A percentile compares a stretch with the other conserved stretches of the same genome.
phyloP scores from a whole-genome alignment of 2,329 filamentous ascomycete species.

The Trichoderma harzianum region DNA sequence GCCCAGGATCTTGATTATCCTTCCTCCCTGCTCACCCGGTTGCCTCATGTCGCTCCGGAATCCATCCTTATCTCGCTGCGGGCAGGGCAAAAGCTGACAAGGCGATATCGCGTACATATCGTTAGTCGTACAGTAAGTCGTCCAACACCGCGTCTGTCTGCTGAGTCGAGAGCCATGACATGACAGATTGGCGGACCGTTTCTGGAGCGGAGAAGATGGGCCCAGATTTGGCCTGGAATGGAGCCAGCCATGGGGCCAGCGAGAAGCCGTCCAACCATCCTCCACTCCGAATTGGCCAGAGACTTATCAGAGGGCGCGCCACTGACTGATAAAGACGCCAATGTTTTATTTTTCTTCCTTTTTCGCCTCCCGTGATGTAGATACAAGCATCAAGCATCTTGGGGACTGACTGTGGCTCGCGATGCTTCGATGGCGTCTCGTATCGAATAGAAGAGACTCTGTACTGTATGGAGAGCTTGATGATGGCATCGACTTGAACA shows the following conservation, averaged over 20 bases:
- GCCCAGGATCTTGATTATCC: not conserved
- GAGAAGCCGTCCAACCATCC: not conserved
- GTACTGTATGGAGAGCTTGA: not conserved
- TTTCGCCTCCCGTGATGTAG: not conserved
- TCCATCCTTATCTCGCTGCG: not conserved
- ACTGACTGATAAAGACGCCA: conserved; percentile 15
- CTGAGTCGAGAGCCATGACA: not conserved
- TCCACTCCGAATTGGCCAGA: not conserved
- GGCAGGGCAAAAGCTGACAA: not conserved
- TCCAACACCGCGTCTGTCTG: not conserved
- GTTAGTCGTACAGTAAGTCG: not conserved
- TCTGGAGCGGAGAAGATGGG: conserved; percentile 11
- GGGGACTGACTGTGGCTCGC: not conserved
- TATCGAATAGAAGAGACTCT: not conserved
- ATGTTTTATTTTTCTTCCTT: not conserved
- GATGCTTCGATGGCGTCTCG: not conserved
- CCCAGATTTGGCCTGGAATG: not conserved
- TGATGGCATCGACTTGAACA: not conserved
- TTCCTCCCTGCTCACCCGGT: not conserved
- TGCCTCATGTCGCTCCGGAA: not conserved
- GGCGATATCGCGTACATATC: not conserved
- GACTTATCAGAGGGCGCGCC: not conserved
- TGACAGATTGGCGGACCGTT: conserved; percentile 8
- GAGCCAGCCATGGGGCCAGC: not conserved
- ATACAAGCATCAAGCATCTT: not conserved